Conservation (phyloP, 257 asterid species). For the Primulina huaijiensis region DNA sequence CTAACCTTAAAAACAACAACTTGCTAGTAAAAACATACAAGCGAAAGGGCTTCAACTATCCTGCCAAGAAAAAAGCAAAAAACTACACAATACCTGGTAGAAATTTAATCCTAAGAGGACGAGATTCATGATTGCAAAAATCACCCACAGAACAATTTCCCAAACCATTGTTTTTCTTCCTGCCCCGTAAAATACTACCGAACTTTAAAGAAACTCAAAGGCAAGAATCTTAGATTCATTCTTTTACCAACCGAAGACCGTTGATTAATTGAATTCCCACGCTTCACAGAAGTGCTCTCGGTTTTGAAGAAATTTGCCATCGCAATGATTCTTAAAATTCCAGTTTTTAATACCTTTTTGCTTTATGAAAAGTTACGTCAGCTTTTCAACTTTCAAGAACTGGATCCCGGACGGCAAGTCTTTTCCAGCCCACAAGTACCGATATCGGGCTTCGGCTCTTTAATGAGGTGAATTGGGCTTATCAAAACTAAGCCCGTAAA, state of each 20-base stretch:
- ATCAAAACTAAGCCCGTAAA: not conserved
- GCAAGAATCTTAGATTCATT: conserved; percentile 18
- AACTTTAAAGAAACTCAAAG: conserved; percentile 9
- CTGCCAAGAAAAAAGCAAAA: not conserved
- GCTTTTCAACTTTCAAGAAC: too few species aligned
- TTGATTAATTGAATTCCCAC: conserved; percentile 6
- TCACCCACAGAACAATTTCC: conserved; percentile 63
- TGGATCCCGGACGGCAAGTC: too few species aligned
- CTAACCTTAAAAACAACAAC: conserved; percentile 4
- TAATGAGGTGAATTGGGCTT: not conserved
- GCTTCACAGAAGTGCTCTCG: conserved; percentile 13
- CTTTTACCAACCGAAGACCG: conserved; percentile 3
- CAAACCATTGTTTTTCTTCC: conserved; percentile 40
- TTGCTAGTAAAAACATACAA: not conserved
- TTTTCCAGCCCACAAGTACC: not conserved
- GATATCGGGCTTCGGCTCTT: not conserved
- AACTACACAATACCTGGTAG: conserved; percentile 55
- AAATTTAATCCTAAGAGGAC: conserved; percentile 54
- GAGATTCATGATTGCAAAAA: conserved; percentile 50
- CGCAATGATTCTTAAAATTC: too few species aligned
- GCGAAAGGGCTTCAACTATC: not conserved
- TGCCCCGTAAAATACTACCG: not conserved
- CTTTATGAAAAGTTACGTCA: too few species aligned
- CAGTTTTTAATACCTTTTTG: too few species aligned
- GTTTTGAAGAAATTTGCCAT: conserved; percentile 4